Conservation (phyloP, 768 basidiomycete species). For the Pholiota molesta region DNA sequence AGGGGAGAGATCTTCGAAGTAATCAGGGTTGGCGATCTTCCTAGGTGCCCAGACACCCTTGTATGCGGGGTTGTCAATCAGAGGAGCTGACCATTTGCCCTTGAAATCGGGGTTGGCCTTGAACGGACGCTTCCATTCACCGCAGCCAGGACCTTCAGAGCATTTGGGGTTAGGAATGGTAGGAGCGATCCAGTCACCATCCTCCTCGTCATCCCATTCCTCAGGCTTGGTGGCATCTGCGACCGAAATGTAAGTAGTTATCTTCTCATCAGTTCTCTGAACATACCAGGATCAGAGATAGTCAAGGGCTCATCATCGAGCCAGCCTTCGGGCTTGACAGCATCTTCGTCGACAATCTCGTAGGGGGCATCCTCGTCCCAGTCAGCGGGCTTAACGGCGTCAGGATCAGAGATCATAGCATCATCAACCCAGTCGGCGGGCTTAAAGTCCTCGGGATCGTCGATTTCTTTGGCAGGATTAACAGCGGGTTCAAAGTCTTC, state of each 20-base stretch:
- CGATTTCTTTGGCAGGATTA: slow-evolving; percentile 92
- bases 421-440: slow-evolving; percentile 93
- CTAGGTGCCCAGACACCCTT: slow-evolving; percentile 93
- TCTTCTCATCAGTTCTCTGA: background rate
- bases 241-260: background rate
- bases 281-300: slow-evolving; percentile 85
- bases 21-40: slow-evolving; percentile 89
- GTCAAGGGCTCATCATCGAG: slow-evolving; percentile 82
- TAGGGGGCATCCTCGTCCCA: slow-evolving; percentile 99
- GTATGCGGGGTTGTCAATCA: slow-evolving; percentile 97
- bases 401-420: slow-evolving; percentile 82
- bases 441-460: slow-evolving; percentile 90
- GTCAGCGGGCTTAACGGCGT: slow-evolving; percentile 90
- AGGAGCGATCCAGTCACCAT: slow-evolving; percentile 97
- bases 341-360: slow-evolving; percentile 86
- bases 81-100: slow-evolving; percentile 96
- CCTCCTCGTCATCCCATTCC: slow-evolving; percentile 99
- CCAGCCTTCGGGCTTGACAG: slow-evolving; percentile 93
- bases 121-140: slow-evolving; percentile 88
- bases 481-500: slow-evolving; percentile 94
- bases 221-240: slow-evolving; percentile 91
- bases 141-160: slow-evolving; percentile 88
- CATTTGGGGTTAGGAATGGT: slow-evolving; percentile 90
- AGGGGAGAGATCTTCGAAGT: slow-evolving; percentile 86
- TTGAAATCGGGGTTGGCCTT: slow-evolving; percentile 95